Conservation (phyloP, 2,329 filamentous ascomycete genomes). For the Chaetomiaceae sp. region DNA sequence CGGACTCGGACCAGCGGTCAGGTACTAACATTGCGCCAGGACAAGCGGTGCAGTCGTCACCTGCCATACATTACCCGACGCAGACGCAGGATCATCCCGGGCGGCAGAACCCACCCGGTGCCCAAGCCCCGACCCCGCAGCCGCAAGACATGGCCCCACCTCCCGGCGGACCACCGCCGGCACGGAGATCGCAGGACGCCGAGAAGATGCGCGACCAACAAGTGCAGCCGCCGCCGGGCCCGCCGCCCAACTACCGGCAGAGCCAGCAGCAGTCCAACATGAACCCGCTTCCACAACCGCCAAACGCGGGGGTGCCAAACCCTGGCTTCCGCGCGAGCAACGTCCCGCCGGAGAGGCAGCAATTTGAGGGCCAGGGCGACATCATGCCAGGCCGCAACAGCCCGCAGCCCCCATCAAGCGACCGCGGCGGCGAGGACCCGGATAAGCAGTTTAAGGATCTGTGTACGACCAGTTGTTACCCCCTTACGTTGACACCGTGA, state of each 20-base stretch:
- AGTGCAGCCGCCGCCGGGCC: slow-evolving; percentile 39
- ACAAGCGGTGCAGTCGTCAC: slow-evolving; percentile 40
- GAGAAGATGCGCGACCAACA: slow-evolving; percentile 39
- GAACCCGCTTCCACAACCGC: slow-evolving; percentile 37
- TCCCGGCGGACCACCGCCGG: slow-evolving; percentile 37
- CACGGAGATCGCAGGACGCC: slow-evolving; percentile 44
- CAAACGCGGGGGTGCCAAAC: slow-evolving; percentile 30
- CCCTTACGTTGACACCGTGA: too few species aligned
- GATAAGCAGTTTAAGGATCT: slow-evolving; percentile 55
- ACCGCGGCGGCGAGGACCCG: slow-evolving; percentile 38
- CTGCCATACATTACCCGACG: slow-evolving; percentile 36
- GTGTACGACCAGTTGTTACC: slow-evolving; percentile 35
- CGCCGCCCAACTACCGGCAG: slow-evolving; percentile 48
- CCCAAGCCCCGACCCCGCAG: slow-evolving; percentile 28
- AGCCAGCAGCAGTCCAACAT: slow-evolving; percentile 40
- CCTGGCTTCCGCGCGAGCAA: slow-evolving; percentile 37
- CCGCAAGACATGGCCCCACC: slow-evolving; percentile 44
- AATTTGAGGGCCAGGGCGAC: slow-evolving; percentile 39
- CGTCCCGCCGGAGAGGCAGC: slow-evolving; percentile 34
- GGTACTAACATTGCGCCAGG: slow-evolving; percentile 28
- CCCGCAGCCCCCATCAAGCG: slow-evolving; percentile 44
- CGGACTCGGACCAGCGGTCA: slow-evolving; percentile 42
- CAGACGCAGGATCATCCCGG: slow-evolving; percentile 33
- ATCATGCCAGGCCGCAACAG: slow-evolving; percentile 51
- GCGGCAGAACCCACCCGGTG: slow-evolving; percentile 22